Evolutionary conservation across 106 monocot species (phyloP), one percentile per base, ranked within the genome.

Genomic region (Xerophyta viscosa): DNA sequence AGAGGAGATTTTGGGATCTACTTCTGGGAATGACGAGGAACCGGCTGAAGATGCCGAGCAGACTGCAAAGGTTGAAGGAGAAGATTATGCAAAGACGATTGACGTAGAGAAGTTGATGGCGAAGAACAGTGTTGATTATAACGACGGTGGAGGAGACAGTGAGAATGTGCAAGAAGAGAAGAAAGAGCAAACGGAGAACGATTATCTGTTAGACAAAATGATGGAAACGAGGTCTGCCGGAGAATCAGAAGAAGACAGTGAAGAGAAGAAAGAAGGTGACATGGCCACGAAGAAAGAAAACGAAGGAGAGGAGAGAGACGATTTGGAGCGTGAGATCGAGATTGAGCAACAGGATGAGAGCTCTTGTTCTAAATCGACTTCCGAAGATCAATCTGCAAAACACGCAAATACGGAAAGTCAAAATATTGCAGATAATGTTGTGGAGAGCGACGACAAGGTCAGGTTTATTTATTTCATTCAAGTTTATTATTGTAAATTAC

Each of bases 331-430:
- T 54, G 36, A 33, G 17, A 23, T 54, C 7, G 54, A 12, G 31
- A 36, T 36, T 54, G 54, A 54, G 33, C 31, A 21, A 37, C 36
- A 17, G 6, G 21, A 12, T 9, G 8, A 10, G 30, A 54, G 54
- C 54, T 54, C 33, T n/a, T 30, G 22, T 18, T 54, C 29, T 54
- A 33, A 29, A 36, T 54, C 54, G 21, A 12, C 30, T 8, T 8
- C 19, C 21, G 21, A 21, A 17, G 33, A 33, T 54, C 18, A 19
- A 6, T 33, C 54, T 20, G n/a, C 33, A 21, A 33, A 54, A 17
- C 5, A 8, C 2, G 54, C 20, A 31, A 21, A 54, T 1, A n/a
- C 33, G 3, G 54, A 21, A 3, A 50, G 24, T 14, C 4, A 21
- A 27, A 8, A 12, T 4, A 26, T 27, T 3, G 21, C 24, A 0